phyloP scores from a whole-genome alignment of 352 stramenopile genomes.

The Phytophthora capsici region DNA sequence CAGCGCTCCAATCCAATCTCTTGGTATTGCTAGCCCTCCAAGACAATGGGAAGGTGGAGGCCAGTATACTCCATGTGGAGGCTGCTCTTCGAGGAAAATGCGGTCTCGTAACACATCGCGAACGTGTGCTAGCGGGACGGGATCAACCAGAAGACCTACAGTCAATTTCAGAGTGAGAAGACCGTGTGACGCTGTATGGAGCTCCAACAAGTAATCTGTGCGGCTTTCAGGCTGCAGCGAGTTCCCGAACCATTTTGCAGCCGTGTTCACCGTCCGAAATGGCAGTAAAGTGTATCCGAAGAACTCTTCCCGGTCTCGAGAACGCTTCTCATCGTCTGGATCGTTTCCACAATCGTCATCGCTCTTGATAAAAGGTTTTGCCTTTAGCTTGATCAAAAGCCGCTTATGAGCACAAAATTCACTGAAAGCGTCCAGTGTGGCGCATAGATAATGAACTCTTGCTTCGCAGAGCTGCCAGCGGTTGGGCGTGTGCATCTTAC shows the following conservation, averaged over 20 bases:
- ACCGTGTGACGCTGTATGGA: slow-evolving; percentile 61
- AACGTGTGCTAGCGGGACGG: slow-evolving; percentile 58
- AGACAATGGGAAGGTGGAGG: slow-evolving; percentile 54
- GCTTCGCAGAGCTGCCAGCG: slow-evolving; percentile 86
- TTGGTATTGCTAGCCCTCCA: slow-evolving; percentile 51
- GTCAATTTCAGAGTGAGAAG: slow-evolving; percentile 82
- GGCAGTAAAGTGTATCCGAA: slow-evolving; percentile 66
- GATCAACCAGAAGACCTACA: slow-evolving; percentile 67
- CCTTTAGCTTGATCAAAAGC: slow-evolving; percentile 76
- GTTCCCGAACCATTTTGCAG: slow-evolving; percentile 66
- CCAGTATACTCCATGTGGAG: slow-evolving; percentile 62
- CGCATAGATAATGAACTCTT: slow-evolving; percentile 69
- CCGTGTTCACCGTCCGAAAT: slow-evolving; percentile 56
- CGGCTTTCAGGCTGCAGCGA: slow-evolving; percentile 58
- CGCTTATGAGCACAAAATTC: slow-evolving; percentile 73
- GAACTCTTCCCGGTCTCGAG: slow-evolving; percentile 37
- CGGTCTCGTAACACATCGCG: slow-evolving; percentile 56
- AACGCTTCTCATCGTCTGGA: background rate
- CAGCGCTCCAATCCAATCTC: slow-evolving; percentile 72
- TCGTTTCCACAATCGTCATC: background rate
- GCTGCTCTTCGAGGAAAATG: slow-evolving; percentile 64
- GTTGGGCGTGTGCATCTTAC: slow-evolving; percentile 81
- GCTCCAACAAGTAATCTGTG: slow-evolving; percentile 69
- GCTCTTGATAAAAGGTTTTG: slow-evolving; percentile 9
- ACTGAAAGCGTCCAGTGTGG: slow-evolving; percentile 70